Conservation (phyloP, 1,284 basidiomycete genomes). For the Cryptococcus floricola region DNA sequence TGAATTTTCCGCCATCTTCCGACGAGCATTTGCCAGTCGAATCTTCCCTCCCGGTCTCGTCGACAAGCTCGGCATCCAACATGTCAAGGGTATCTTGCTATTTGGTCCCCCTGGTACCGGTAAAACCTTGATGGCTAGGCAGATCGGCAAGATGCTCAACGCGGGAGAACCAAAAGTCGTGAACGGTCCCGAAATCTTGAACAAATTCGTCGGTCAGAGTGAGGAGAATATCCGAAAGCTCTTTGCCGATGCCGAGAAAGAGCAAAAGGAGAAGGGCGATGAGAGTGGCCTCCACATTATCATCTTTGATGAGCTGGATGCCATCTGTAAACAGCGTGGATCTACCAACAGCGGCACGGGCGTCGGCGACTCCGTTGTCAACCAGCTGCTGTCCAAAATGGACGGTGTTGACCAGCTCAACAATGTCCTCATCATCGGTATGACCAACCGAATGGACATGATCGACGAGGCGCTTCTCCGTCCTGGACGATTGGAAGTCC, state of each 20-base stretch:
- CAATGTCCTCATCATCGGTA: constrained; percentile 99
- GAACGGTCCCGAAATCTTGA: constrained; percentile 90
- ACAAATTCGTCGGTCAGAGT: constrained; percentile 96
- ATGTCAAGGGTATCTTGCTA: constrained; percentile 97
- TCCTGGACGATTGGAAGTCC: constrained; percentile 98
- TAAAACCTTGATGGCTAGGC: constrained; percentile 95
- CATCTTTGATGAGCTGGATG: constrained; percentile 98
- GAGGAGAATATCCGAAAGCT: constrained; percentile 99
- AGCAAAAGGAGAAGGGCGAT: constrained; percentile 99
- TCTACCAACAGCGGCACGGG: constrained; percentile 84
- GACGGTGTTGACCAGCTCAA: constrained; percentile 99
- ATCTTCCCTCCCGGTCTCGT: constrained; percentile 96
- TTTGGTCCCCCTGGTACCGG: constrained; percentile 97
- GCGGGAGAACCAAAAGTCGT: constrained; percentile 98
- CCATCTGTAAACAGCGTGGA: constrained; percentile 97
- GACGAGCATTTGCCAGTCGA: constrained; percentile 95
- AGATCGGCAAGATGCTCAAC: constrained; percentile 99
- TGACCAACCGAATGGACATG: constrained; percentile 99
- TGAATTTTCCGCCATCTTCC: constrained; percentile 96
- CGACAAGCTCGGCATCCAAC: constrained; percentile 96
- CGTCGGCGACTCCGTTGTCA: constrained; percentile 97
- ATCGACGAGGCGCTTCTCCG: constrained; percentile 97
- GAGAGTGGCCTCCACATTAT: constrained; percentile 98
- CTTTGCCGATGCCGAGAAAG: constrained; percentile 95
- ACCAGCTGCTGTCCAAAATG: constrained; percentile 99